phyloP scores from a whole-genome alignment of 1,284 basidiomycete species.

The Papiliotrema flavescens region DNA sequence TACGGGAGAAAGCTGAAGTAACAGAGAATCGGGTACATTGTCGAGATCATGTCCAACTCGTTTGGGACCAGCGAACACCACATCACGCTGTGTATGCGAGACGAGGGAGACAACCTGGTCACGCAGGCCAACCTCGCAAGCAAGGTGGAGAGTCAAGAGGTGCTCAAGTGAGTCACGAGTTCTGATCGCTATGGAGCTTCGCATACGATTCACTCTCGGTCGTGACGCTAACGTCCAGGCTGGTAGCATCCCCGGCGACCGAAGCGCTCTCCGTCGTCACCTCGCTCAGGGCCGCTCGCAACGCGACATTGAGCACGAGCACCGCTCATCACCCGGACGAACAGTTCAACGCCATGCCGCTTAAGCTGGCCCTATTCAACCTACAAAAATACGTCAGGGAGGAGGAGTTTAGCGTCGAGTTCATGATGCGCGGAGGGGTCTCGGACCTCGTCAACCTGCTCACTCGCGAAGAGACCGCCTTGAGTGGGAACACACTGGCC shows the following conservation, averaged over 20 bases:
- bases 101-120: slow-evolving; percentile 83
- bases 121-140: slow-evolving; percentile 77
- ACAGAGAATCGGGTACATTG: slow-evolving; percentile 40
- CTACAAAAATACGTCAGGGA: slow-evolving; percentile 86
- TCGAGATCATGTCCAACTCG: slow-evolving; percentile 46
- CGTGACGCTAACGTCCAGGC: slow-evolving; percentile 20
- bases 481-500: slow-evolving; percentile 74
- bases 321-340: neutral
- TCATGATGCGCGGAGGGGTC: slow-evolving; percentile 70
- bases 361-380: slow-evolving; percentile 56
- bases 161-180: slow-evolving; percentile 77
- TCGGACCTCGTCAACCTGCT: slow-evolving; percentile 71
- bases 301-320: neutral
- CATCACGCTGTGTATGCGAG: slow-evolving; percentile 75
- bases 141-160: slow-evolving; percentile 73
- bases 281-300: slow-evolving; percentile 25
- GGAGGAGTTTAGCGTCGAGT: slow-evolving; percentile 80
- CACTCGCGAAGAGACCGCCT: slow-evolving; percentile 52
- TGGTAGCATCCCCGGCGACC: slow-evolving; percentile 38
- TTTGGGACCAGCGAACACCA: slow-evolving; percentile 78
- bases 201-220: neutral
- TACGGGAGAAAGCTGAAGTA: neutral
- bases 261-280: slow-evolving; percentile 38
- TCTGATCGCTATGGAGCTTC: neutral
- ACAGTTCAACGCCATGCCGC: slow-evolving; percentile 32